Conservation (phyloP, 2,329 filamentous ascomycete species). For the Beauveria sp. region DNA sequence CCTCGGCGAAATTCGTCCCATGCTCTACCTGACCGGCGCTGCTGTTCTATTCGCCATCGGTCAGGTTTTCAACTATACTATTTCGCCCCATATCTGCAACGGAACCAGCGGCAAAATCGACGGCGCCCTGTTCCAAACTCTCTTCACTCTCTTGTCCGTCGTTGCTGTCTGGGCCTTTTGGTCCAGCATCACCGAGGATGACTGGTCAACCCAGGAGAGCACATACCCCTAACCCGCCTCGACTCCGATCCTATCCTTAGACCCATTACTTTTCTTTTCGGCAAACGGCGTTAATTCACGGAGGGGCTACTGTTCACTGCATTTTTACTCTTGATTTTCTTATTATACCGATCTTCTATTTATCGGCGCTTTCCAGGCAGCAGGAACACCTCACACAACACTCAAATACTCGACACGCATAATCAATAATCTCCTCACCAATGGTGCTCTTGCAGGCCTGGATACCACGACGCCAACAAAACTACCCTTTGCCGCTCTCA, state of each 20-base stretch:
- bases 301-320: slow-evolving; percentile 16
- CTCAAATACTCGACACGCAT: not conserved
- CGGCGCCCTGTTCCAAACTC: slow-evolving; percentile 82
- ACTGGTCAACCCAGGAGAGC: slow-evolving; percentile 65
- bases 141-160: slow-evolving; percentile 84
- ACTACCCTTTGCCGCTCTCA: not conserved
- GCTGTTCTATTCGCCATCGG: slow-evolving; percentile 80
- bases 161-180: slow-evolving; percentile 88
- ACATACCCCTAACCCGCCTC: slow-evolving; percentile 29
- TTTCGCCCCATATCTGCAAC: slow-evolving; percentile 84
- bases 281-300: slow-evolving; percentile 18
- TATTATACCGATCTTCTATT: slow-evolving; percentile 13
- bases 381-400: not conserved
- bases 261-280: slow-evolving; percentile 10
- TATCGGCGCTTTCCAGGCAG: slow-evolving; percentile 1
- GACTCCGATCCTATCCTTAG: slow-evolving; percentile 3
- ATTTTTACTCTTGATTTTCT: slow-evolving; percentile 10
- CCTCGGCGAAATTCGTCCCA: slow-evolving; percentile 82
- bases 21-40: slow-evolving; percentile 75
- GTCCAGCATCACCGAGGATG: slow-evolving; percentile 98
- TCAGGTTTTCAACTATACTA: slow-evolving; percentile 92
- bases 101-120: slow-evolving; percentile 82
- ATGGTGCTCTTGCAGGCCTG: not conserved
- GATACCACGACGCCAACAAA: not conserved
- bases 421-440: not conserved